phyloP scores from a whole-genome alignment of 2,329 filamentous ascomycete species.

The Plenodomus lindquistii region DNA sequence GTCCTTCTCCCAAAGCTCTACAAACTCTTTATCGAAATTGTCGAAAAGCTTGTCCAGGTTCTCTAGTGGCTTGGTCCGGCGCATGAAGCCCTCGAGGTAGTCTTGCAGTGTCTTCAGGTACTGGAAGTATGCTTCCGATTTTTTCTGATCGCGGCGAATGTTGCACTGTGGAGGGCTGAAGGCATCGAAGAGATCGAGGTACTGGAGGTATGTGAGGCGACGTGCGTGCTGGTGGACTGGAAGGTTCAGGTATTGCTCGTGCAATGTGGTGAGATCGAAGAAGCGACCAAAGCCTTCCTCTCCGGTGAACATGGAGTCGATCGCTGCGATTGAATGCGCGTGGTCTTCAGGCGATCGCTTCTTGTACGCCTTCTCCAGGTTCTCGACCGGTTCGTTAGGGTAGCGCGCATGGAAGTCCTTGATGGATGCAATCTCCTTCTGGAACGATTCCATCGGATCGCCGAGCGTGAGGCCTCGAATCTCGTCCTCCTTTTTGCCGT shows the following conservation, averaged over 20 bases:
- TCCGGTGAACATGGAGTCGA: constrained; percentile 92
- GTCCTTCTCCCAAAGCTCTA: constrained; percentile 77
- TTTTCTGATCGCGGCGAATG: constrained; percentile 79
- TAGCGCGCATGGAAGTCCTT: constrained; percentile 89
- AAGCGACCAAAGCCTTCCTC: constrained; percentile 93
- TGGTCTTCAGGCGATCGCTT: constrained; percentile 67
- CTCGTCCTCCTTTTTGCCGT: constrained; percentile 73
- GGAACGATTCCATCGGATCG: constrained; percentile 89
- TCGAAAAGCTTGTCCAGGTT: constrained; percentile 78
- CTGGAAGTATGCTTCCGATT: constrained; percentile 89
- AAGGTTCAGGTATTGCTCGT: constrained; percentile 90
- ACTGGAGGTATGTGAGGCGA: constrained; percentile 86
- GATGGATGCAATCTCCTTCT: constrained; percentile 78
- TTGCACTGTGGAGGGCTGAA: constrained; percentile 75
- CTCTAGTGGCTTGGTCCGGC: constrained; percentile 81
- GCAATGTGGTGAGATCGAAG: constrained; percentile 81
- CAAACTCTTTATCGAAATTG: constrained; percentile 82
- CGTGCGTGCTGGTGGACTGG: constrained; percentile 70
- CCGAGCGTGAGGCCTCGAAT: constrained; percentile 81
- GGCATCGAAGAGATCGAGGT: constrained; percentile 86
- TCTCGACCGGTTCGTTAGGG: constrained; percentile 92
- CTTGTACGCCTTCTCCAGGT: constrained; percentile 90
- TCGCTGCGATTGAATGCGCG: constrained; percentile 64
- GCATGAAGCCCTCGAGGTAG: constrained; percentile 88
- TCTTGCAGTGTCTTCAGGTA: constrained; percentile 80